Base-by-base conservation (phyloP, 495 filamentous ascomycete species). In the Viridothelium virens region DNA sequence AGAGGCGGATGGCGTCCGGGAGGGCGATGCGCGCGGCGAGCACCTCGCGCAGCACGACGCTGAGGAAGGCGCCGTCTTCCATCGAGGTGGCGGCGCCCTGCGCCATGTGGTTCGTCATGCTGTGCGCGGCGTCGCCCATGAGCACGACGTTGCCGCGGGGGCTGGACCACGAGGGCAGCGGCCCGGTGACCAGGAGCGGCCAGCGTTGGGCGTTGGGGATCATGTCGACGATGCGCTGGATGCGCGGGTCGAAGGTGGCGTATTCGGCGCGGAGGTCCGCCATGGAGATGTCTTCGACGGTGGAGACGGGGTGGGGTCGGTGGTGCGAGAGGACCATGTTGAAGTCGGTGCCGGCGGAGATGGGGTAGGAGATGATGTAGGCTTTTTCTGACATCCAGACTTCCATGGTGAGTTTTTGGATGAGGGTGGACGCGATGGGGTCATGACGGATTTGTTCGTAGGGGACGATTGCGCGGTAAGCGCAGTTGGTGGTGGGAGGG, bases 311-410 rank as follows among this genome's bases (percentile, higher is more conserved):
- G 1, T 63, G 56, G 11, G 68, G 65, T 1, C 69, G 66, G 31
- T 77, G 78, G 71, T 84, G 82, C 1, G 76, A 79, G 7, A 84
- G 74, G 0, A 82, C 81, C 74, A 83, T 77, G 65, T 84, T 83
- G 68, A 82, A 82, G 4, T 75, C 69, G 53, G 74, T 78, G 2
- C 79, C 80, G 7, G 72, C 75, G 3, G 78, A 77, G 16, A 84
- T 83, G 3, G 78, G 79, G 66, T 83, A 84, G 6, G 78, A 77
- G 70, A 84, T 83, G 31, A 80, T 79, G 68, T 83, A 79, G 3
- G 75, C 62, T 11, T 71, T 64, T 34, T 78, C 73, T 3, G 70
- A 67, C 75, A 80, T 78, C 79, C 78, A 81, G 6, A 79, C 74
- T 61, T 81, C 78, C 77, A 81, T 79, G 2, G 75, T 80, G 25